Conservation (phyloP, 139 green algal species). For the Ettlia oleoabundans region DNA sequence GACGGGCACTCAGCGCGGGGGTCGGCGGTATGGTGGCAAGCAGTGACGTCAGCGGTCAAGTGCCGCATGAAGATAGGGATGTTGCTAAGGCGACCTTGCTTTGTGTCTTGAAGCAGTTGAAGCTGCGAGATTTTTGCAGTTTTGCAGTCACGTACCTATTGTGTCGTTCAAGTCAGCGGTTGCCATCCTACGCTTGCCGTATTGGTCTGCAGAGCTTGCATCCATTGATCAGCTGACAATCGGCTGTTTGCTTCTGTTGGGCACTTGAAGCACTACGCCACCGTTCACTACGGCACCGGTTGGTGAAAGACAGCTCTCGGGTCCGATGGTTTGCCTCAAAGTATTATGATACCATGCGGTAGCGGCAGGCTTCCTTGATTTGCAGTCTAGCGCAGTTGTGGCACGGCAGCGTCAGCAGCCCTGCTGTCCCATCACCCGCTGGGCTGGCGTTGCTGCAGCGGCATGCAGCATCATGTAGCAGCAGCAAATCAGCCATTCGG, state of each 20-base stretch:
- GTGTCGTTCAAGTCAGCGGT: neutral
- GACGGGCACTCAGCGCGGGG: neutral
- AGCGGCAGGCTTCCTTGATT: neutral
- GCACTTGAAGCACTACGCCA: no score
- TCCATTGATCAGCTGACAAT: no score
- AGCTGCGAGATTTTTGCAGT: no score
- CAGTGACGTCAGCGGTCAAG: neutral
- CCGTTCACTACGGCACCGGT: neutral
- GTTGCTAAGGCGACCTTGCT: no score
- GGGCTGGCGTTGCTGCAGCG: neutral
- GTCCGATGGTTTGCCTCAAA: no score
- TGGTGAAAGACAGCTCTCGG: neutral
- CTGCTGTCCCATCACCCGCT: neutral
- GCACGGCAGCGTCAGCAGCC: conserved; percentile 5
- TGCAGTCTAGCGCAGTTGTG: neutral
- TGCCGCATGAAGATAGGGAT: neutral
- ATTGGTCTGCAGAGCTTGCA: neutral
- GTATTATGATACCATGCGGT: neutral
- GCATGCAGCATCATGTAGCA: neutral
- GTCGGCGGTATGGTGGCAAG: no score
- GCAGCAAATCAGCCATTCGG: neutral
- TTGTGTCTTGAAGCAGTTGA: no score
- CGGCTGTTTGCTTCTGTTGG: no score
- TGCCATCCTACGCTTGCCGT: neutral
- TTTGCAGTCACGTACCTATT: no score